phyloP scores from a whole-genome alignment of 495 filamentous ascomycete species.

The Hypoxylon lienhwacheense region DNA sequence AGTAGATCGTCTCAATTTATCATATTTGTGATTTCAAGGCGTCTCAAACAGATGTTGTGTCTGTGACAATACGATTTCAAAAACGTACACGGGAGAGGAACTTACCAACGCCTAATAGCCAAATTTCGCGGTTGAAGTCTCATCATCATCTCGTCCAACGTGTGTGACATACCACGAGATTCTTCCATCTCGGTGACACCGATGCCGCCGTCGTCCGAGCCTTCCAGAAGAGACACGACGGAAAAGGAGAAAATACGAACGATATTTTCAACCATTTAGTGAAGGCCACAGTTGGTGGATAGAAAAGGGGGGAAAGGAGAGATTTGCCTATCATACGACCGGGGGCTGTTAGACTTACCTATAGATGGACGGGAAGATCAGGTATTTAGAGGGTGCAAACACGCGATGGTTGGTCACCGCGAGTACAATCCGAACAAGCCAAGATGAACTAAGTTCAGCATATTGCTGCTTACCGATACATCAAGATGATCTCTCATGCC shows the following conservation, averaged over 20 bases:
- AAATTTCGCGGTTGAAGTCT: conserved; percentile 6
- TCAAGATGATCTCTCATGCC: background rate
- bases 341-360: no score
- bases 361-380: no score
- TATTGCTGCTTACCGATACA: background rate
- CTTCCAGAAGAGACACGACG: background rate
- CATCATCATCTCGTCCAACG: conserved; percentile 17
- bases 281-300: background rate
- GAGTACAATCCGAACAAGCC: background rate
- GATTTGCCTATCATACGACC: no score
- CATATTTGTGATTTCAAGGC: no score
- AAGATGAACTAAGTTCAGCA: background rate
- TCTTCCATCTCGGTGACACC: conserved; percentile 12
- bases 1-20: no score
- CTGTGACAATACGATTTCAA: no score
- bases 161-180: conserved; percentile 19
- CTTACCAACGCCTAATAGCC: background rate
- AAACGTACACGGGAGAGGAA: background rate
- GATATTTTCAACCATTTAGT: background rate
- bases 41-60: no score
- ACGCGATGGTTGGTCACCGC: background rate
- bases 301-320: no score
- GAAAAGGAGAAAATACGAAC: background rate
- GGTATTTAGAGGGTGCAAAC: no score
- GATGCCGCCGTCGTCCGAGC: conserved; percentile 17